phyloP scores from a whole-genome alignment of 345 rosid species.

The Bruguiera parviflora region DNA sequence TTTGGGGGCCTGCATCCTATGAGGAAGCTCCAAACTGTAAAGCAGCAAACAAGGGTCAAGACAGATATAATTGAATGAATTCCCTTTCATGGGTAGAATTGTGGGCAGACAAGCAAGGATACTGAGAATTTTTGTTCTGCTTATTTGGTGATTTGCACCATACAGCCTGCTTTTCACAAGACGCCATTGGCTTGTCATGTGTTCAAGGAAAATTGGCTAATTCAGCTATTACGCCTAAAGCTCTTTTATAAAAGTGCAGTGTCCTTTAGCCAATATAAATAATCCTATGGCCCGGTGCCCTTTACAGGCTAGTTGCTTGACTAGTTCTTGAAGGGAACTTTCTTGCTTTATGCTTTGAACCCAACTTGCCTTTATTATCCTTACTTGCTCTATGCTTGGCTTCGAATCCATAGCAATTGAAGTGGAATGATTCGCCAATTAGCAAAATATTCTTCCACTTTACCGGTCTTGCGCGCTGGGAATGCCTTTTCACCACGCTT shows the following conservation, averaged over 20 bases:
- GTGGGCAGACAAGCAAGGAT: too few relatives aligned
- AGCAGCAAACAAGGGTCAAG: too few relatives aligned
- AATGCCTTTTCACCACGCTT: constrained; percentile 28
- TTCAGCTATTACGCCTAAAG: neutral
- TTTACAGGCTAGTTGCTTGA: constrained; percentile 26
- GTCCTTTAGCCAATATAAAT: neutral
- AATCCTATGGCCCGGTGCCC: neutral
- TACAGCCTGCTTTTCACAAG: too few relatives aligned
- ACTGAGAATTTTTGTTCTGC: too few relatives aligned
- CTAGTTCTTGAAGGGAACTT: constrained; percentile 21
- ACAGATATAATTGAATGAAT: too few relatives aligned
- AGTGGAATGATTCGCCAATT: constrained; percentile 2
- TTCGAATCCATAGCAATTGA: constrained; percentile 36
- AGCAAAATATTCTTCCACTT: constrained; percentile 34
- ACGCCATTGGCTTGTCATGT: neutral
- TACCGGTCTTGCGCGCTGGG: neutral
- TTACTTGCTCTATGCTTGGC: constrained; percentile 40
- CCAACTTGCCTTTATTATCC: constrained; percentile 43
- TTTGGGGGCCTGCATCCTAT: too few relatives aligned
- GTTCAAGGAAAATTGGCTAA: neutral
- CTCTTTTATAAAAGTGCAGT: too few relatives aligned
- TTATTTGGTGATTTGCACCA: too few relatives aligned
- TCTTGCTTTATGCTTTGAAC: constrained; percentile 38
- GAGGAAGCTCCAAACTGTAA: too few relatives aligned
- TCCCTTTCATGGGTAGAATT: too few relatives aligned